phyloP scores from a whole-genome alignment of 352 stramenopile genomes.

The Globisporangium lucens region DNA sequence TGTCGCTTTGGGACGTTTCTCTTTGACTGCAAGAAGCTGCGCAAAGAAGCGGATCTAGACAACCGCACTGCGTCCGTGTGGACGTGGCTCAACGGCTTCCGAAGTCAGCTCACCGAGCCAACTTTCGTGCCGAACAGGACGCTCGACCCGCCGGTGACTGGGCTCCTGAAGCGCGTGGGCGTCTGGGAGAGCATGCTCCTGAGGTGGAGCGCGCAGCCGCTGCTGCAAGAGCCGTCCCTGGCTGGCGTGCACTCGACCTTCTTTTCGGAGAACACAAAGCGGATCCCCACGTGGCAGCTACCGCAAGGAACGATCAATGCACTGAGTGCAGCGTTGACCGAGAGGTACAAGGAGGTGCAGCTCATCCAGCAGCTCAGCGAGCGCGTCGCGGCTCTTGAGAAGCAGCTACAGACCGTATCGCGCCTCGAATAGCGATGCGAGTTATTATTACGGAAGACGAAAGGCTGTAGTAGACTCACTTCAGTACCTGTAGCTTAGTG shows the following conservation, averaged over 20 bases:
- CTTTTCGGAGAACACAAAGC: slow-evolving; percentile 56
- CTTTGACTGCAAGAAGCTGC: slow-evolving; percentile 92
- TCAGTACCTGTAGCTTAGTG: neutral
- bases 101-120: slow-evolving; percentile 52
- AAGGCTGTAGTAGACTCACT: neutral
- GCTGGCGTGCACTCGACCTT: slow-evolving; percentile 27
- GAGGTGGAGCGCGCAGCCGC: slow-evolving; percentile 63
- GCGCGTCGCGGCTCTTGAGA: slow-evolving; percentile 35
- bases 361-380: slow-evolving; percentile 43
- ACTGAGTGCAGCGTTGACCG: slow-evolving; percentile 37
- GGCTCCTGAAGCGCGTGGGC: slow-evolving; percentile 56
- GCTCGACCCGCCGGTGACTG: slow-evolving; percentile 54
- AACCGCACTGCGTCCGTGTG: slow-evolving; percentile 71
- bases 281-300: slow-evolving; percentile 65
- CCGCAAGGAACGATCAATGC: slow-evolving; percentile 49
- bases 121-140: slow-evolving; percentile 44
- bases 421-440: neutral
- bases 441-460: neutral
- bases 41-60: slow-evolving; percentile 49
- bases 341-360: slow-evolving; percentile 40
- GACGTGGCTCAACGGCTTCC: slow-evolving; percentile 83
- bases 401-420: slow-evolving; percentile 12
- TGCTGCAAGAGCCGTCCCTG: slow-evolving; percentile 40
- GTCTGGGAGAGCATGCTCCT: slow-evolving; percentile 77
- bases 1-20: slow-evolving; percentile 98